Conservation (phyloP, 768 basidiomycete species). For the Russula ochroleuca region DNA sequence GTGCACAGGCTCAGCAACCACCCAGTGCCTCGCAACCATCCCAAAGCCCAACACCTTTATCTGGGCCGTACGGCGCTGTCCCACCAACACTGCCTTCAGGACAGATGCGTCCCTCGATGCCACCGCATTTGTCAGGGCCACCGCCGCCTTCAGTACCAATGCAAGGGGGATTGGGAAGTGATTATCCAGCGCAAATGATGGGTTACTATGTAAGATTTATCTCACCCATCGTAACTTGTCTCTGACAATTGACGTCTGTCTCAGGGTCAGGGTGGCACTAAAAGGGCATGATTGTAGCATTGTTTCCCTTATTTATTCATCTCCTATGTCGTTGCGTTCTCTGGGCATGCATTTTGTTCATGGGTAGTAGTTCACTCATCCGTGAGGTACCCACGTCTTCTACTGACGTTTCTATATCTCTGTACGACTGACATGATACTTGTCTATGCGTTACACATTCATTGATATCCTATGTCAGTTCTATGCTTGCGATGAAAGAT, state of each 20-base stretch:
- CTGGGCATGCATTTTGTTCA: conserved; percentile 9
- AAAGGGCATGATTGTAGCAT: conserved; percentile 10
- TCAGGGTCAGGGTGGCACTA: conserved; percentile 15
- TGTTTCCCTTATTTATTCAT: conserved; percentile 18
- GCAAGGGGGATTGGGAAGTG: conserved; percentile 24
- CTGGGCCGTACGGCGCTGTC: conserved; percentile 22
- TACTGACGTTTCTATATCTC: conserved; percentile 7
- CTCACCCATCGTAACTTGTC: background rate
- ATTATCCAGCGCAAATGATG: conserved; percentile 62
- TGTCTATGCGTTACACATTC: background rate
- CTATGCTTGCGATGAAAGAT: background rate
- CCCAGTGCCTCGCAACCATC: conserved; percentile 26
- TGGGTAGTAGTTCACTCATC: conserved; percentile 7
- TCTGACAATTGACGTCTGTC: background rate
- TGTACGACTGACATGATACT: background rate
- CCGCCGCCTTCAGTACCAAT: conserved; percentile 31
- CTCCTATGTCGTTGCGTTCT: conserved; percentile 13
- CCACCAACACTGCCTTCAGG: conserved; percentile 36
- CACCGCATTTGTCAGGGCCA: conserved; percentile 42
- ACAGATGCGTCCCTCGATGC: conserved; percentile 44
- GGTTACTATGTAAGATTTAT: conserved; percentile 53
- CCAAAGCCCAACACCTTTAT: conserved; percentile 14
- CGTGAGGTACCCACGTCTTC: conserved; percentile 7
- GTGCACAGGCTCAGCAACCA: conserved; percentile 26
- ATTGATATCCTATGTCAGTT: conserved; percentile 1